Conservation (phyloP, 2,329 filamentous ascomycete genomes). For the Claviceps sp. region DNA sequence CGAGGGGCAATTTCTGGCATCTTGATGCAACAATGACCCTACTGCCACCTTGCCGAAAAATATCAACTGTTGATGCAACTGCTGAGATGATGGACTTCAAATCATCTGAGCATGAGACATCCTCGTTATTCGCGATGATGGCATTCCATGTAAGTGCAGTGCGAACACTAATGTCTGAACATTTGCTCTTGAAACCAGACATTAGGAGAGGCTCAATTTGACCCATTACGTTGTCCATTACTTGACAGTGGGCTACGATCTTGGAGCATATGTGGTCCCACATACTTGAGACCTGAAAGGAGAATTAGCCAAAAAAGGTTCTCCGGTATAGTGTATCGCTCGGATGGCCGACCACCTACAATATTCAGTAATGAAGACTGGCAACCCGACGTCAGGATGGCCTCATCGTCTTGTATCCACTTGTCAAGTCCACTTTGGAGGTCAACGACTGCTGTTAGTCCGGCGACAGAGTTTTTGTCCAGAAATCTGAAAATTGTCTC, state of each 20-base stretch:
- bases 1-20: conserved; percentile 27
- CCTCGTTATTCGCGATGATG: conserved; percentile 47
- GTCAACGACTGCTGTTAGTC: conserved; percentile 37
- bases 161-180: conserved; percentile 36
- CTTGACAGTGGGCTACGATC: conserved; percentile 20
- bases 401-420: conserved; percentile 50
- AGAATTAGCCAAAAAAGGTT: conserved; percentile 13
- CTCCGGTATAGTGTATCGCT: background rate
- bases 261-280: conserved; percentile 36
- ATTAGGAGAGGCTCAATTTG: conserved; percentile 41
- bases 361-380: conserved; percentile 19
- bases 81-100: conserved; percentile 50
- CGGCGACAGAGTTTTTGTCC: background rate
- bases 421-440: conserved; percentile 47
- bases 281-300: conserved; percentile 12
- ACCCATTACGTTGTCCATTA: conserved; percentile 32
- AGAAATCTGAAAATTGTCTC: conserved; percentile 25
- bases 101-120: conserved; percentile 48
- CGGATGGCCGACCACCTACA: conserved; percentile 23
- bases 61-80: conserved; percentile 39
- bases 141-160: conserved; percentile 51
- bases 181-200: conserved; percentile 45
- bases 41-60: conserved; percentile 31
- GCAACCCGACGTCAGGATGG: conserved; percentile 27
- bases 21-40: conserved; percentile 23